Base-by-base conservation (phyloP, 345 rosid genomes). In the Eucalyptus regnans region DNA sequence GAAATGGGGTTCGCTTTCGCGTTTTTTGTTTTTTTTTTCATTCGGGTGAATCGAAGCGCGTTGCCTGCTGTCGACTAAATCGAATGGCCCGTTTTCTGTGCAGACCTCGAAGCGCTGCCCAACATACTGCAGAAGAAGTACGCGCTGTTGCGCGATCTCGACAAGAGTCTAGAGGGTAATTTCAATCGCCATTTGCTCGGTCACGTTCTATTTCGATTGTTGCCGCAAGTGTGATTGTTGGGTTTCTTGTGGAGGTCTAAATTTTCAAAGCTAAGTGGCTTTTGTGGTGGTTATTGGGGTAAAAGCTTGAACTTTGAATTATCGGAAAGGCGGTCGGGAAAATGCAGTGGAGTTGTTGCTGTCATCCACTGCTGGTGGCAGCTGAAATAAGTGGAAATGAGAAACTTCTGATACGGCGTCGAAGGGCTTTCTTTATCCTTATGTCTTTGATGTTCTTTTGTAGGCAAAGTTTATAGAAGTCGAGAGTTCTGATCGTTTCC, bases 101-200 rank as follows among this genome's bases (percentile, higher is more conserved):
- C 93, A 97, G 99, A 95, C 92, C 93, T 98, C 89, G 99, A 97
- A 88, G 93, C 98, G 7, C 87, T 97, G 86, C 97, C 99, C 9
- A 91, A 94, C 93, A 96, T 94, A 83, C 93, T 98, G 86, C 99
- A 97, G 91, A 98, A 96, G 94, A 98, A 97, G 90, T 98, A 96
- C 89, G 91, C 97, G 8, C 92, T 98, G 91, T 89, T 98, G 60
- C 97, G 95, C 81, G 98, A 97, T 90, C 97, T 98, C 46, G 99
- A 98, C 89, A 94, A 93, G 90, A 98, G 99, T 89, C 94, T 98
- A 92, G 98, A 96, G 92, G 99, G 99, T 97, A 94, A 15, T 20
- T 56, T 50, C 15, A 29, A 20, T 88, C 16, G n/a, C 12, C 43
- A 15, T 88, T 60, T n/a, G 14, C 54, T 79, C 43, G 8, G 86